Evolutionary conservation across 2,329 filamentous ascomycete species (phyloP).

Genomic region (Penicillium concentricum): DNA sequence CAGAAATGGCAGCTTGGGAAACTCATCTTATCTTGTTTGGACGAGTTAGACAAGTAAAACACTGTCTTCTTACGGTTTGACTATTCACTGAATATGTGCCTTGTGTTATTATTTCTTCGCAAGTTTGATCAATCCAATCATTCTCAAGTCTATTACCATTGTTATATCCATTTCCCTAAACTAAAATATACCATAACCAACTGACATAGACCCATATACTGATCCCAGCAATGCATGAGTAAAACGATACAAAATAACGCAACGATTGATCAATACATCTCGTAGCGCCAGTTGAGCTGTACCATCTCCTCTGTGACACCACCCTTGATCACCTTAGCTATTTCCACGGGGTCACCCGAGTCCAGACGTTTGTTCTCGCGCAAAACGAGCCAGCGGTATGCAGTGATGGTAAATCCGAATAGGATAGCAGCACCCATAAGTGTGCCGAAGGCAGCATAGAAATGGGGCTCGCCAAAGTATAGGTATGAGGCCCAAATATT

Average conservation of each 20-base stretch:
- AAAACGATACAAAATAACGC: background rate
- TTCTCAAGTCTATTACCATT: background rate
- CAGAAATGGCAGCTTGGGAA: conserved; percentile 32
- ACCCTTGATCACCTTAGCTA: conserved; percentile 42
- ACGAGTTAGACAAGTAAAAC: conserved; percentile 17
- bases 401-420: conserved; percentile 36
- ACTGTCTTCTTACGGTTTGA: background rate
- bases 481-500: conserved; percentile 29
- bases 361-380: conserved; percentile 43
- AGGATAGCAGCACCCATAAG: conserved; percentile 30
- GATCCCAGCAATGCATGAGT: background rate
- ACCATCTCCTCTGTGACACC: conserved; percentile 49
- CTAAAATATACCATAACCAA: background rate
- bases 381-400: conserved; percentile 40
- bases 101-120: background rate
- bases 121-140: background rate
- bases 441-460: conserved; percentile 44
- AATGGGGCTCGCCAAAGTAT: conserved; percentile 30
- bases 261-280: conserved; percentile 38
- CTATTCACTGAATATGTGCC: background rate
- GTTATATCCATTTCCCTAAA: background rate
- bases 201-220: background rate
- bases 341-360: conserved; percentile 35
- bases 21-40: conserved; percentile 34
- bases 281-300: conserved; percentile 44